Evolutionary conservation across 139 green algal genomes (phyloP).

Genomic region (Chlorella ohadii): DNA sequence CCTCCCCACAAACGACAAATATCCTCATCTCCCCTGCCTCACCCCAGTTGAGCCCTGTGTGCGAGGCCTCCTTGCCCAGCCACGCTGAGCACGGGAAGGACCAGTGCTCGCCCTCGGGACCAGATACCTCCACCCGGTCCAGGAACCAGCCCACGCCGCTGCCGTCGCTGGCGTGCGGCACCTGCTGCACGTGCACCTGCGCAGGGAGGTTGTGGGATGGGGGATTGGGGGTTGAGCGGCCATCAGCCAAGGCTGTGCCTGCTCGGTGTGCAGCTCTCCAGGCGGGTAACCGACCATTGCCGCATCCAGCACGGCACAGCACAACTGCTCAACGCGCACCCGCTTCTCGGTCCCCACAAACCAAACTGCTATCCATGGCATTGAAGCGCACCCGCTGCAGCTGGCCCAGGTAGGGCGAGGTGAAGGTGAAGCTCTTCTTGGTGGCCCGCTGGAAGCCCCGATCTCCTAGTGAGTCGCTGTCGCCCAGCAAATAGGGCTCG

Average conservation of each 20-base stretch:
- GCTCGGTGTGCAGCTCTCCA: too few species aligned
- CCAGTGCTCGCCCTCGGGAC: slow-evolving; percentile 52
- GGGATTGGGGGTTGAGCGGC: too few species aligned
- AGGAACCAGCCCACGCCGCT: slow-evolving; percentile 76
- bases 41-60: too few species aligned
- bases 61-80: slow-evolving; percentile 70
- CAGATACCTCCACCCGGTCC: slow-evolving; percentile 61
- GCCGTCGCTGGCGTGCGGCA: slow-evolving; percentile 34
- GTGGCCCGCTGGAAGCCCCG: slow-evolving; percentile 65
- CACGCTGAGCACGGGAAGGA: slow-evolving; percentile 87
- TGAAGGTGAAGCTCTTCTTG: slow-evolving; percentile 59
- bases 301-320: too few species aligned
- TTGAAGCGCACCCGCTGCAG: slow-evolving; percentile 51
- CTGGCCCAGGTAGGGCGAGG: slow-evolving; percentile 48
- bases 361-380: too few species aligned
- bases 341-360: too few species aligned
- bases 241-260: too few species aligned
- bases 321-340: too few species aligned
- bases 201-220: background rate
- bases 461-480: background rate
- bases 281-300: too few species aligned
- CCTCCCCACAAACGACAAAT: too few species aligned
- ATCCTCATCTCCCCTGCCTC: too few species aligned
- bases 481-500: slow-evolving; percentile 48
- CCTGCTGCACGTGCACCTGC: slow-evolving; percentile 41